Conservation (phyloP, 1,284 basidiomycete genomes). For the Violaceomyces palustris region DNA sequence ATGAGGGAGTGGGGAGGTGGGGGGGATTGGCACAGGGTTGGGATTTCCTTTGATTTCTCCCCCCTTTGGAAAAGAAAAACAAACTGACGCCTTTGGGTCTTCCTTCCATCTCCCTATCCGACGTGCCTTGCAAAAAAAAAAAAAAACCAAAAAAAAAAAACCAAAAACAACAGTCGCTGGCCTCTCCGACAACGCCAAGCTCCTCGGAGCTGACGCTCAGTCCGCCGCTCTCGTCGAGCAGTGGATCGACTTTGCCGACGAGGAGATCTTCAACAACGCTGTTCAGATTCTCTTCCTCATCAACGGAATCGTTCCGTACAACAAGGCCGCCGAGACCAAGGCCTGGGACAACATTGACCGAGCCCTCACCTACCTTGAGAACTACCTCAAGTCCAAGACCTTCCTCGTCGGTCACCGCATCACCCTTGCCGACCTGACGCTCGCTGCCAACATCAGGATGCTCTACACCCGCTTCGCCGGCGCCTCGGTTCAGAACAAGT, state of each 20-base stretch:
- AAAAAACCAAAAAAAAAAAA: no score
- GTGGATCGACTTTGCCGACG: constrained; percentile 65
- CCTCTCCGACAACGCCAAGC: constrained; percentile 65
- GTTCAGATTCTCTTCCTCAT: constrained; percentile 29
- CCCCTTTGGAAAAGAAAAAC: no score
- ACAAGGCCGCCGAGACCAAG: constrained; percentile 61
- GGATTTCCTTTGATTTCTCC: no score
- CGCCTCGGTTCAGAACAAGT: constrained; percentile 42
- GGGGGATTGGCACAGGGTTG: no score
- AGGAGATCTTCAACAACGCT: constrained; percentile 56
- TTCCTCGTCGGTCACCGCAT: constrained; percentile 91
- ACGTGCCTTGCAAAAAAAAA: no score
- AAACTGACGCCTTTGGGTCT: no score
- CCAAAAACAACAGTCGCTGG: constrained; percentile 72
- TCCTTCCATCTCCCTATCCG: no score
- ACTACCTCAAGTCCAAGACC: constrained; percentile 71
- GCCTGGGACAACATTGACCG: constrained; percentile 54
- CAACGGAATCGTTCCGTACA: constrained; percentile 45
- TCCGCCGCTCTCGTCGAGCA: constrained; percentile 63
- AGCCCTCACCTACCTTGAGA: constrained; percentile 66
- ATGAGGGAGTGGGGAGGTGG: background rate
- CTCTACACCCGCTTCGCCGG: constrained; percentile 28
- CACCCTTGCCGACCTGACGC: constrained; percentile 79
- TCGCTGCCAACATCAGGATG: constrained; percentile 58
- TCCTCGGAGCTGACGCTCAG: constrained; percentile 61